phyloP scores from a whole-genome alignment of 106 monocot species.

The Allium fistulosum region DNA sequence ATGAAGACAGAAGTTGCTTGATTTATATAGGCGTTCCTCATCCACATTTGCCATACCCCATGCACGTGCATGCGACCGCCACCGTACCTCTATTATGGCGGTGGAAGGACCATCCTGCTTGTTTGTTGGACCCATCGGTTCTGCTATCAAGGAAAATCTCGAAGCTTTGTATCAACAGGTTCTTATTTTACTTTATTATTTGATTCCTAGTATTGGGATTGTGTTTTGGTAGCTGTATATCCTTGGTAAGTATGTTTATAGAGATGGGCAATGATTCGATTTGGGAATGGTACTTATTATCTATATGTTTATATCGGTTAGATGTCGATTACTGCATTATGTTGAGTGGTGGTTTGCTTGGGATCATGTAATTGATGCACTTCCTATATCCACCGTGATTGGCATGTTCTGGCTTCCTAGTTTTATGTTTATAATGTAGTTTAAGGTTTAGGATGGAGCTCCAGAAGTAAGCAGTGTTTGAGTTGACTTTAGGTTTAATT shows the following conservation, averaged over 20 bases:
- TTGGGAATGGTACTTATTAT: too few species aligned
- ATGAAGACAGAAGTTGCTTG: too few species aligned
- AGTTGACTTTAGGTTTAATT: conserved; percentile 14
- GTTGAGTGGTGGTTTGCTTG: too few species aligned
- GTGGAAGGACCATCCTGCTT: conserved; percentile 85
- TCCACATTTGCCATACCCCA: neutral
- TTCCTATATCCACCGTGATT: conserved; percentile 80
- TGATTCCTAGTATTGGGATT: neutral
- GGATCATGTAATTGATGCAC: conserved; percentile 78
- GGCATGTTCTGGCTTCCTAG: conserved; percentile 43
- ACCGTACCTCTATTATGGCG: conserved; percentile 3
- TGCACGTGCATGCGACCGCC: neutral
- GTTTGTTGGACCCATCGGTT: conserved; percentile 86
- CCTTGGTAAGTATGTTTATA: too few species aligned
- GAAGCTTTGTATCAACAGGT: conserved; percentile 96
- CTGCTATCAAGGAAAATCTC: conserved; percentile 85
- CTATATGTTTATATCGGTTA: too few species aligned
- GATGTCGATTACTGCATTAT: too few species aligned
- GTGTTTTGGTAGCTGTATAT: neutral
- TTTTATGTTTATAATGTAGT: conserved; percentile 58
- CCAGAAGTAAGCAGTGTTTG: conserved; percentile 61
- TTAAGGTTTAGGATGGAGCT: conserved; percentile 54
- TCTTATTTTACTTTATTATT: too few species aligned
- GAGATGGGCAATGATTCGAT: neutral
- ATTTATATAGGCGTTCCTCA: neutral